Percentiles rank a stretch among this genome's conserved stretches.
phyloP scores from a whole-genome alignment of 495 filamentous ascomycete genomes.

The Filosporella fistucella region DNA sequence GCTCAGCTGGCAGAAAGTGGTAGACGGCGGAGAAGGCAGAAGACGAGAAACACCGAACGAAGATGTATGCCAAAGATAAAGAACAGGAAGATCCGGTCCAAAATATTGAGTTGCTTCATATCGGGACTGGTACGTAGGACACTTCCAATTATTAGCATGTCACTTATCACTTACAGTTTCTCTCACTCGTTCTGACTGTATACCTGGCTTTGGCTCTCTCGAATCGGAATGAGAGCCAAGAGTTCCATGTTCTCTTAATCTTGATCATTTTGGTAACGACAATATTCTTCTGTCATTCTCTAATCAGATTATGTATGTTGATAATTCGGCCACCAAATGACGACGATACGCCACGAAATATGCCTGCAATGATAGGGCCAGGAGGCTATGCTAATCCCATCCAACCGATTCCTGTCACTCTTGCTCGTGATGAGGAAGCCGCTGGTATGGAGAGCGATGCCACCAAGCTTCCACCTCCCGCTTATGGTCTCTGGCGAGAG shows the following conservation, averaged over 20 bases:
- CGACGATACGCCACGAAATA: slow-evolving; percentile 15
- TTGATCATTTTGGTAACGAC: slow-evolving; percentile 67
- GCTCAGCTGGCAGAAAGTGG: slow-evolving; percentile 26
- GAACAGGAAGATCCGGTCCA: slow-evolving; percentile 45
- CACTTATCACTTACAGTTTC: slow-evolving; percentile 42
- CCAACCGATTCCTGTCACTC: slow-evolving; percentile 56
- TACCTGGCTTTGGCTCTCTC: slow-evolving; percentile 34
- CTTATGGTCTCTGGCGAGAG: slow-evolving; percentile 82
- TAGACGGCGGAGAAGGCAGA: slow-evolving; percentile 16
- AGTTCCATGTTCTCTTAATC: slow-evolving; percentile 72
- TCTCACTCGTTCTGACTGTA: slow-evolving; percentile 60
- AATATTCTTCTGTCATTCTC: slow-evolving; percentile 74
- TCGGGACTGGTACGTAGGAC: slow-evolving; percentile 47
- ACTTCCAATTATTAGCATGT: background rate
- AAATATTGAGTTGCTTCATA: slow-evolving; percentile 39
- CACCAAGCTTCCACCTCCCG: slow-evolving; percentile 66
- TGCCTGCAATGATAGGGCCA: slow-evolving; percentile 40
- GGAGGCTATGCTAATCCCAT: slow-evolving; percentile 57
- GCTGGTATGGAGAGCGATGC: slow-evolving; percentile 45
- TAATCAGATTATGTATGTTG: slow-evolving; percentile 68
- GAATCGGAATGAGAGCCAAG: slow-evolving; percentile 35
- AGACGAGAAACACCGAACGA: slow-evolving; percentile 3
- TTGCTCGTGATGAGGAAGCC: slow-evolving; percentile 59
- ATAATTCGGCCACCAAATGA: slow-evolving; percentile 29
- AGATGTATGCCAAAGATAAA: slow-evolving; percentile 38